Evolutionary conservation across 2,329 filamentous ascomycete species (phyloP), one percentile per base, ranked within the genome.

Genomic region (Pseudogymnoascus sp.): DNA sequence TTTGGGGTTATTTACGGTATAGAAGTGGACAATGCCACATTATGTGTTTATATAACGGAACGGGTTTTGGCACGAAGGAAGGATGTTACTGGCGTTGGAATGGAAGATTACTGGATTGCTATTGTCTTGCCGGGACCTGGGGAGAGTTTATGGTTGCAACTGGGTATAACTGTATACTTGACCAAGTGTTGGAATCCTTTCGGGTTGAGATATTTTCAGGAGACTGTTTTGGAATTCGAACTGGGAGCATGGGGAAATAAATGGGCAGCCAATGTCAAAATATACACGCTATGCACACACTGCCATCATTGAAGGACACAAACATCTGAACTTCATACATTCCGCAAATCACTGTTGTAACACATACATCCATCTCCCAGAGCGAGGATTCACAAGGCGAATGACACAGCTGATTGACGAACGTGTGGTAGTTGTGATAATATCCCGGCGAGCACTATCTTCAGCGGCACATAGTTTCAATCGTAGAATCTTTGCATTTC

Each of bases 401-500:
- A n/a, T 18, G 16, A 40, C 23, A 40, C 23, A n/a, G 18, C 16
- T 25, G 33, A 41, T 23, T 60, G 33, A 41, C 33, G 18, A 60
- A 33, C 33, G 58, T 41, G 37, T 25, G 55, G 58, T 23, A 41
- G 33, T 60, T 60, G 58, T 41, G 18, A 23, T 60, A 23, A 37
- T 40, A 12, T 37, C 58, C 37, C 28, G 58, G 58, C 21, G 37
- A n/a, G 23, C 58, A 38, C 31, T 41, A 60, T 41, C 33, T 60
- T 60, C 58, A 60, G 4, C 11, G 33, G 33, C 58, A 38, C 58
- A 23, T n/a, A 40, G 18, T 60, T 40, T 37, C 33, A 38, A 37
- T 60, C 33, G 68, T 69, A 70, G 65, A 69, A 68, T 66, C 65
- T 69, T 45, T 72, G 69, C 67, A 70, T 72, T 73, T 67, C 66